Percentiles rank a stretch among this genome's conserved stretches.
These are phyloP conservation scores for Albophoma yamanashiensis DNA, from an alignment of 2,329 filamentous ascomycete species.

Conservation along the genomic window DNA sequence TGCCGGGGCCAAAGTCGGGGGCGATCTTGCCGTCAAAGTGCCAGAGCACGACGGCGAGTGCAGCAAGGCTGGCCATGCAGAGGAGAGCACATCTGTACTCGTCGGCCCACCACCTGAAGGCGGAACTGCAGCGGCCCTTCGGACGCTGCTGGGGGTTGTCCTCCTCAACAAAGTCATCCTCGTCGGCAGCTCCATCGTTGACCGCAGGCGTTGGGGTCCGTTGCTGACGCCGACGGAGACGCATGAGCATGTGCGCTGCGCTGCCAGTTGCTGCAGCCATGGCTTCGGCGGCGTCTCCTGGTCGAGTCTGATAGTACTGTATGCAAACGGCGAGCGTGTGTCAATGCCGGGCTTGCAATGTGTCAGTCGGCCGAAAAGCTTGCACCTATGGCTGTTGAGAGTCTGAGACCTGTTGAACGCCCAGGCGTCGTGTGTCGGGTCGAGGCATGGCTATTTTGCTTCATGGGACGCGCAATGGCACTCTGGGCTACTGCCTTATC, in stretches of 20 bases:
- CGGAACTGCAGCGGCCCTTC: conserved; percentile 8
- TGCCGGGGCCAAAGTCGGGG: conserved; percentile 14
- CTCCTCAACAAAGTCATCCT: background rate
- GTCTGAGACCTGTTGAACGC: background rate
- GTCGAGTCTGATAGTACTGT: background rate
- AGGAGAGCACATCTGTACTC: conserved; percentile 22
- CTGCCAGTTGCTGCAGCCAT: background rate
- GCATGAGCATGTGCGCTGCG: background rate
- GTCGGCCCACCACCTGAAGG: conserved; percentile 23
- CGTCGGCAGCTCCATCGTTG: background rate
- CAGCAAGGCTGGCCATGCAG: conserved; percentile 15
- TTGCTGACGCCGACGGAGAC: background rate
- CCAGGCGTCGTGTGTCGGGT: background rate
- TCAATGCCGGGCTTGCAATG: background rate
- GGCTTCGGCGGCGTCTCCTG: background rate
- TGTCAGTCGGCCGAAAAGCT: background rate
- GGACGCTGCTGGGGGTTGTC: background rate
- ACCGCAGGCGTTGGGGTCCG: background rate
- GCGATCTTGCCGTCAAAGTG: conserved; percentile 18
- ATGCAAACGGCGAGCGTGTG: background rate
- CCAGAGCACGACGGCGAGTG: conserved; percentile 17
- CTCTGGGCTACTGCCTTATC: background rate
- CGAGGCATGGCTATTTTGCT: background rate
- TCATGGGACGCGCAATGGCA: background rate
- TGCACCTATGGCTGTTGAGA: background rate